Conservation (phyloP, 176 grass and related monocot genomes). For the Musa acuminata region DNA sequence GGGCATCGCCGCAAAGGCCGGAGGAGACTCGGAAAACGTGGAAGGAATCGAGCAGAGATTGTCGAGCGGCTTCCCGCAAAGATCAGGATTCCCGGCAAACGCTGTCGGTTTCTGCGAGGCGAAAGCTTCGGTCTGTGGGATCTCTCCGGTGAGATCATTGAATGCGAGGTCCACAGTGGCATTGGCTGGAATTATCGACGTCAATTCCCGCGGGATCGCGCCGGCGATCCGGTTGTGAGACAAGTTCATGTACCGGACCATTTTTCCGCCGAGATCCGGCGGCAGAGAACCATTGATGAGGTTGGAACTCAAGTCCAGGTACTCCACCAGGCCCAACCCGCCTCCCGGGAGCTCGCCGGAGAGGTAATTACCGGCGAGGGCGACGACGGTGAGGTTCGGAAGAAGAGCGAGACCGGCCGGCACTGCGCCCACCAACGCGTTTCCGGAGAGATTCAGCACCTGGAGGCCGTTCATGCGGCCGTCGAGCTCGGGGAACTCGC, state of each 20-base stretch:
- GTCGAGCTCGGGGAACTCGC: slow-evolving; percentile 33
- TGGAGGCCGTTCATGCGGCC: slow-evolving; percentile 28
- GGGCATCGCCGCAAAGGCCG: slow-evolving; percentile 82
- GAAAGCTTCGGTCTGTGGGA: slow-evolving; percentile 48
- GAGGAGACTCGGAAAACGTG: slow-evolving; percentile 62
- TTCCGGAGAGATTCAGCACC: slow-evolving; percentile 69
- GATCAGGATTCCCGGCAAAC: slow-evolving; percentile 59
- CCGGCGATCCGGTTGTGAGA: slow-evolving; percentile 62
- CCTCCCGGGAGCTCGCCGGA: slow-evolving; percentile 38
- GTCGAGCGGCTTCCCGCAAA: slow-evolving; percentile 63
- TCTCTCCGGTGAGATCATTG: slow-evolving; percentile 69
- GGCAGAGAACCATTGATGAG: slow-evolving; percentile 50
- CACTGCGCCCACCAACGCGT: slow-evolving; percentile 41
- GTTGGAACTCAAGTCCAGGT: slow-evolving; percentile 67
- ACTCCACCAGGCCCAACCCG: slow-evolving; percentile 39
- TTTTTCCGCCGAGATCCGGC: slow-evolving; percentile 38
- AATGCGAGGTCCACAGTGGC: slow-evolving; percentile 55
- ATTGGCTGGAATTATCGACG: slow-evolving; percentile 36
- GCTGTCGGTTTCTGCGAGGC: slow-evolving; percentile 35
- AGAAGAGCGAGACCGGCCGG: slow-evolving; percentile 34
- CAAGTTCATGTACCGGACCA: slow-evolving; percentile 47
- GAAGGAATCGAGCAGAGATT: slow-evolving; percentile 59
- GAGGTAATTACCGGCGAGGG: slow-evolving; percentile 57
- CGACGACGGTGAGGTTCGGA: slow-evolving; percentile 42
- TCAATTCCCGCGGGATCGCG: slow-evolving; percentile 30